A percentile compares a stretch with the other conserved stretches of the same genome.
Conservation (phyloP, 2,329 filamentous ascomycete species). For the Sporothrix schenckii region DNA sequence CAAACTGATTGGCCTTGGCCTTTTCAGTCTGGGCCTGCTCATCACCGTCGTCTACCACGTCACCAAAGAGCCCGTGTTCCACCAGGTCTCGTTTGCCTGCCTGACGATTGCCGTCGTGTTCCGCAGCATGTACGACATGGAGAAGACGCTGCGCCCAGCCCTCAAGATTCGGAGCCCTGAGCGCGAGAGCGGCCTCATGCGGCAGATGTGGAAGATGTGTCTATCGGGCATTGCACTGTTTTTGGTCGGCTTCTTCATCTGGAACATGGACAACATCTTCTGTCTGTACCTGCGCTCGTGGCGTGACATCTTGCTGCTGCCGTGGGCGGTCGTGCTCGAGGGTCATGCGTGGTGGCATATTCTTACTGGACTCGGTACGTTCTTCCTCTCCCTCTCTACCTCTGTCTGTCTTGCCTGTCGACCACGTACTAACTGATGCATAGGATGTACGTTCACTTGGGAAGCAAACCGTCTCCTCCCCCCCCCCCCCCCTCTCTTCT, state of each 20-base stretch:
- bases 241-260: conserved; percentile 73
- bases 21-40: conserved; percentile 61
- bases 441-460: conserved; percentile 31
- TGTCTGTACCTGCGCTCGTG: conserved; percentile 67
- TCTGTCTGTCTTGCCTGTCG: background rate
- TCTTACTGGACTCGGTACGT: conserved; percentile 71
- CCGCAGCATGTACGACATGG: conserved; percentile 76
- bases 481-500: background rate
- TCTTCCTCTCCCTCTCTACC: background rate
- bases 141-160: conserved; percentile 51
- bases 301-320: conserved; percentile 70
- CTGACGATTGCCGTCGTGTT: conserved; percentile 71
- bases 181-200: conserved; percentile 54
- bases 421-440: too few relatives aligned
- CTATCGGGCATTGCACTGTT: conserved; percentile 68
- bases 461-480: too few relatives aligned
- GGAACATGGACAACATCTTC: conserved; percentile 78
- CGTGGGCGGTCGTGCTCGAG: conserved; percentile 74
- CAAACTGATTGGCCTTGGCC: conserved; percentile 57
- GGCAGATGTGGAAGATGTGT: conserved; percentile 77
- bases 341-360: conserved; percentile 69
- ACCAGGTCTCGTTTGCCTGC: conserved; percentile 76
- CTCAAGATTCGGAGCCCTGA: conserved; percentile 50
- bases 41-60: conserved; percentile 77
- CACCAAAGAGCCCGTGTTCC: conserved; percentile 79